phyloP scores from a whole-genome alignment of 169 alveolate genomes.

The Eimeria falciformis region DNA sequence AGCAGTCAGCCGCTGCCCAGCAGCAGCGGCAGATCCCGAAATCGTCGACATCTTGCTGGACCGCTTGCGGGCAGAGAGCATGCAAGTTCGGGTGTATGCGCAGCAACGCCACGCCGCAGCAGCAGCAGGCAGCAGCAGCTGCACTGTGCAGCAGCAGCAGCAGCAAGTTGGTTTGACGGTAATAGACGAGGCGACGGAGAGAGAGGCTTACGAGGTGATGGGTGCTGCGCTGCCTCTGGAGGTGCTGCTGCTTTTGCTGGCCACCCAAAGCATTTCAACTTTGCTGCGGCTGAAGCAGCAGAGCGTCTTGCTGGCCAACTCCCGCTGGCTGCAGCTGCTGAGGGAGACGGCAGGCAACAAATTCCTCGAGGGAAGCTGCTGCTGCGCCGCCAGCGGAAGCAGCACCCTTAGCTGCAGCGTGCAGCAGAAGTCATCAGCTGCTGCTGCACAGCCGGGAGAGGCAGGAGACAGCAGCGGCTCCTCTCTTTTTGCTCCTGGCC shows the following conservation, averaged over 20 bases:
- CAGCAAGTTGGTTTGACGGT: slow-evolving; percentile 27
- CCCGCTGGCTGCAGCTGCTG: slow-evolving; percentile 76
- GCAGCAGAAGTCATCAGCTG: background rate
- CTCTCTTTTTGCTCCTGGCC: background rate
- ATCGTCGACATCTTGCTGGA: slow-evolving; percentile 54
- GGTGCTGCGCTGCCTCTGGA: slow-evolving; percentile 50
- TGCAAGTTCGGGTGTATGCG: slow-evolving; percentile 71
- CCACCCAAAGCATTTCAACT: slow-evolving; percentile 29
- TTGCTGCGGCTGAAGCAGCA: slow-evolving; percentile 59
- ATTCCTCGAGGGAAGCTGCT: slow-evolving; percentile 61
- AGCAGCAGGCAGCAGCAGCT: slow-evolving; percentile 20
- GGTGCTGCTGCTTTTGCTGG: slow-evolving; percentile 60
- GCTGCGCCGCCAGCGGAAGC: slow-evolving; percentile 37
- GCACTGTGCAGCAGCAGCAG: slow-evolving; percentile 26
- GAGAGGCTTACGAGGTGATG: slow-evolving; percentile 57
- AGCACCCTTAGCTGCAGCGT: background rate
- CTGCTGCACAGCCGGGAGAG: background rate
- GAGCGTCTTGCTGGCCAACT: slow-evolving; percentile 38
- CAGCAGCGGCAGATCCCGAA: slow-evolving; percentile 66
- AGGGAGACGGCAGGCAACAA: slow-evolving; percentile 63
- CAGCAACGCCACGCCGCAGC: slow-evolving; percentile 73
- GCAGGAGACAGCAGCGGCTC: background rate
- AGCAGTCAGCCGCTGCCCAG: slow-evolving; percentile 59
- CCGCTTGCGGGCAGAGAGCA: slow-evolving; percentile 69
- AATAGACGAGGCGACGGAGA: slow-evolving; percentile 68